These are phyloP conservation scores for Pseudopyricularia cyperi DNA, from an alignment of 2,329 filamentous ascomycete species.

Conservation along the genomic window DNA sequence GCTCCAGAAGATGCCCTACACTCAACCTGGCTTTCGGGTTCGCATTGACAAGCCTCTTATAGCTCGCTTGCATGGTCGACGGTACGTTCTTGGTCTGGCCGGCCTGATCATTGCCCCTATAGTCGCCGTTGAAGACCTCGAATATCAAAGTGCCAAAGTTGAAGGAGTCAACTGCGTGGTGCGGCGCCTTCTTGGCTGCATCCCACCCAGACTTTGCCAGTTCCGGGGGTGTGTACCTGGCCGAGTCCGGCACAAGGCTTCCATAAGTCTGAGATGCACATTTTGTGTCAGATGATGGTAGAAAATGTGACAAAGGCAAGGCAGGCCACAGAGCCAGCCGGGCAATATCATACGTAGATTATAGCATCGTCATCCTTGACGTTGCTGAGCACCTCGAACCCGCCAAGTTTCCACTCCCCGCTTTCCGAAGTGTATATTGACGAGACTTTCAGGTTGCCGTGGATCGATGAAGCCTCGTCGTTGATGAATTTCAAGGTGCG, in stretches of 20 bases:
- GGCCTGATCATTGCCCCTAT: slow-evolving; percentile 62
- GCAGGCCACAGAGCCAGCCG: background rate
- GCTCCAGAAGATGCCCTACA: slow-evolving; percentile 76
- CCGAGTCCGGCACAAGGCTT: slow-evolving; percentile 73
- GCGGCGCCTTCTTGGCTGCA: slow-evolving; percentile 67
- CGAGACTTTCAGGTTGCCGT: slow-evolving; percentile 72
- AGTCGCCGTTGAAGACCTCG: slow-evolving; percentile 85
- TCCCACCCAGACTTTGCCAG: slow-evolving; percentile 84
- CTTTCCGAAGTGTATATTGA: slow-evolving; percentile 92
- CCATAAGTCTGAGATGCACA: slow-evolving; percentile 56
- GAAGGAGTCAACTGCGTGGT: slow-evolving; percentile 77
- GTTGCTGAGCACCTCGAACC: slow-evolving; percentile 86
- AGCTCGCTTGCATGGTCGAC: slow-evolving; percentile 76
- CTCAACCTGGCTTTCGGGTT: slow-evolving; percentile 84
- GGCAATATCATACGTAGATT: slow-evolving; percentile 51
- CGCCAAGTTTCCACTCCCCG: slow-evolving; percentile 93
- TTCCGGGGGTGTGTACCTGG: slow-evolving; percentile 77
- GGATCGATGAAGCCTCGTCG: slow-evolving; percentile 79
- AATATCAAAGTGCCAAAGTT: slow-evolving; percentile 73
- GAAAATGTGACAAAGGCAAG: slow-evolving; percentile 7
- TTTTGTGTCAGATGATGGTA: background rate
- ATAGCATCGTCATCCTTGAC: slow-evolving; percentile 92
- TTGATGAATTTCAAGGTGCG: slow-evolving; percentile 95
- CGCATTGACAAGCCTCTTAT: slow-evolving; percentile 76
- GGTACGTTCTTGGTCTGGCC: slow-evolving; percentile 80